These are phyloP conservation scores for Capsella bursapastoris DNA, from an alignment of 345 rosid genomes.

Conservation along the genomic window DNA sequence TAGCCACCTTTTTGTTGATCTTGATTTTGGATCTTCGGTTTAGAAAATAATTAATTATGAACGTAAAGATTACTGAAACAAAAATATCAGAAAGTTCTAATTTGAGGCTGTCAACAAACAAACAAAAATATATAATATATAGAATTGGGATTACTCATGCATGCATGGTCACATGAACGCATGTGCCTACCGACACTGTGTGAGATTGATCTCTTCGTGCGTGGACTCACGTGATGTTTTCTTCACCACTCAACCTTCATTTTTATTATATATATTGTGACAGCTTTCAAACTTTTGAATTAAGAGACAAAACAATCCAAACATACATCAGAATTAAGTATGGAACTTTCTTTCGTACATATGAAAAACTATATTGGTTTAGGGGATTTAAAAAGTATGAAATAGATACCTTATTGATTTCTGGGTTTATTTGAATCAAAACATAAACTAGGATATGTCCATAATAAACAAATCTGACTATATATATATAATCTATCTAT, in stretches of 20 bases:
- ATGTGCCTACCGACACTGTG: conserved; percentile 41
- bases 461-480: no score
- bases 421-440: no score
- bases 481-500: no score
- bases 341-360: conserved; percentile 2
- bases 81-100: background rate
- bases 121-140: background rate
- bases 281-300: background rate
- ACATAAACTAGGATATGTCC: no score
- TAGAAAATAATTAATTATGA: background rate
- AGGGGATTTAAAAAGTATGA: background rate
- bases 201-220: conserved; percentile 14
- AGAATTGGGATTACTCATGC: background rate
- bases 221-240: conserved; percentile 29
- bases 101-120: background rate
- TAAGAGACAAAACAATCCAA: background rate
- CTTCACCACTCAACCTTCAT: background rate
- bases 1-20: no score
- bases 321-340: background rate
- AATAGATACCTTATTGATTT: no score
- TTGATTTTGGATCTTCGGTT: no score
- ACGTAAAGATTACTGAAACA: background rate
- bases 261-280: background rate
- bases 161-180: conserved; percentile 17
- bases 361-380: background rate